A percentile compares a stretch with the other conserved stretches of the same genome.
phyloP scores from a whole-genome alignment of 768 basidiomycete species.

The Trichaptum fuscoviolaceum region DNA sequence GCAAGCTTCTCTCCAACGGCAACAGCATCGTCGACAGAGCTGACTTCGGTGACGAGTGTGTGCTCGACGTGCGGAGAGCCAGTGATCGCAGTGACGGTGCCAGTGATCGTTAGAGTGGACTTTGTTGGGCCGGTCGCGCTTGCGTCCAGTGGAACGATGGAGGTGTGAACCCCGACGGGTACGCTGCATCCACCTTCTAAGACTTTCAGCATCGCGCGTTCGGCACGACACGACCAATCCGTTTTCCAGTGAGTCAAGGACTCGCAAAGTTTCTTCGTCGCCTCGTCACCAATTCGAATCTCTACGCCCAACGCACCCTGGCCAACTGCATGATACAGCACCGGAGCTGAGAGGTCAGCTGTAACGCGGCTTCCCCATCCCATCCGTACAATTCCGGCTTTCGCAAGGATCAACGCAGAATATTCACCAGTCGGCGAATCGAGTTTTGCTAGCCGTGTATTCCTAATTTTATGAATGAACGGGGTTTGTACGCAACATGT shows the following conservation, averaged over 20 bases:
- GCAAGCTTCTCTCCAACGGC: slow-evolving; percentile 65
- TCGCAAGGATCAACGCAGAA: slow-evolving; percentile 87
- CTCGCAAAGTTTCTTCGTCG: slow-evolving; percentile 57
- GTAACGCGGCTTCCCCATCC: slow-evolving; percentile 74
- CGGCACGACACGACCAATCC: slow-evolving; percentile 72
- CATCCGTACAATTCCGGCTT: slow-evolving; percentile 83
- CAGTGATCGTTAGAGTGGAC: slow-evolving; percentile 54
- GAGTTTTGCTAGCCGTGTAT: slow-evolving; percentile 87
- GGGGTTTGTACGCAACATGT: slow-evolving; percentile 2
- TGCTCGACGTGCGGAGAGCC: slow-evolving; percentile 70
- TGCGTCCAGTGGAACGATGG: slow-evolving; percentile 22
- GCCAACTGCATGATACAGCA: slow-evolving; percentile 83
- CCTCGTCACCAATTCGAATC: slow-evolving; percentile 61
- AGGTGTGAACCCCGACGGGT: slow-evolving; percentile 78
- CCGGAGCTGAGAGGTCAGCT: slow-evolving; percentile 64
- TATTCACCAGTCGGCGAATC: slow-evolving; percentile 79
- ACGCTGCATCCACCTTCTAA: slow-evolving; percentile 98
- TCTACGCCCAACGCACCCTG: slow-evolving; percentile 93
- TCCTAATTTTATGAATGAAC: slow-evolving; percentile 37
- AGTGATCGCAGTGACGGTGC: slow-evolving; percentile 80
- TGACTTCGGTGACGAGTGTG: slow-evolving; percentile 48
- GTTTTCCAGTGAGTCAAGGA: slow-evolving; percentile 73
- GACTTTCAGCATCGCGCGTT: slow-evolving; percentile 82
- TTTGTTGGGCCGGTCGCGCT: not conserved
- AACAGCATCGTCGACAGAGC: slow-evolving; percentile 55